These are phyloP conservation scores for Lichina pygmaea DNA, from an alignment of 495 filamentous ascomycete species.

Conservation along the genomic window DNA sequence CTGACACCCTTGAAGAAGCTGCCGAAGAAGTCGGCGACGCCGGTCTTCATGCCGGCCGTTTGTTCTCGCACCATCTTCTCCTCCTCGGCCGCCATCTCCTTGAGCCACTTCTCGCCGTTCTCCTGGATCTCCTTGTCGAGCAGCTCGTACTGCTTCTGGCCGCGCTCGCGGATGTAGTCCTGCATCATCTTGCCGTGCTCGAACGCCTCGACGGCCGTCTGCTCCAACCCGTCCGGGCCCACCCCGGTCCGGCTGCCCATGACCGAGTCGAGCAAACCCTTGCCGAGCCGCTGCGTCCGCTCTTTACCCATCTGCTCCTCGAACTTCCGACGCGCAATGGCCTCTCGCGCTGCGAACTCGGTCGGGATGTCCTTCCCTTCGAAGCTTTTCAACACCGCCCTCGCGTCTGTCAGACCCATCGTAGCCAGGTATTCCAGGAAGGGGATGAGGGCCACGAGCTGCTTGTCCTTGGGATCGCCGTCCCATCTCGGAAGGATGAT, in stretches of 20 bases:
- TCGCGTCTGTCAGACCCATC: constrained; percentile 71
- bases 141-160: constrained; percentile 65
- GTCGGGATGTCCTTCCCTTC: constrained; percentile 60
- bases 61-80: constrained; percentile 70
- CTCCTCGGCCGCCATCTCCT: constrained; percentile 62
- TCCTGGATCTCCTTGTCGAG: constrained; percentile 72
- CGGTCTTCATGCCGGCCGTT: constrained; percentile 63
- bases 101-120: constrained; percentile 82
- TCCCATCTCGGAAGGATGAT: constrained; percentile 77
- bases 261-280: constrained; percentile 26
- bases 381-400: constrained; percentile 65
- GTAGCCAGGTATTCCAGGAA: constrained; percentile 90
- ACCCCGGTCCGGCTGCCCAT: constrained; percentile 1
- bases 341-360: constrained; percentile 78
- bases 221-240: constrained; percentile 33
- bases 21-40: constrained; percentile 29
- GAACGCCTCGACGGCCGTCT: constrained; percentile 40
- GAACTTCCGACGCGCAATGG: constrained; percentile 52
- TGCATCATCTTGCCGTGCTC: constrained; percentile 83
- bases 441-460: constrained; percentile 66
- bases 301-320: constrained; percentile 48
- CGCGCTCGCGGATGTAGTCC: constrained; percentile 74
- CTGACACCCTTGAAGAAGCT: neutral
- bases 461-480: constrained; percentile 54
- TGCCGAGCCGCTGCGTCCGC: constrained; percentile 24